phyloP scores from a whole-genome alignment of 805 yeast genomes.

The Spathaspora girioi region DNA sequence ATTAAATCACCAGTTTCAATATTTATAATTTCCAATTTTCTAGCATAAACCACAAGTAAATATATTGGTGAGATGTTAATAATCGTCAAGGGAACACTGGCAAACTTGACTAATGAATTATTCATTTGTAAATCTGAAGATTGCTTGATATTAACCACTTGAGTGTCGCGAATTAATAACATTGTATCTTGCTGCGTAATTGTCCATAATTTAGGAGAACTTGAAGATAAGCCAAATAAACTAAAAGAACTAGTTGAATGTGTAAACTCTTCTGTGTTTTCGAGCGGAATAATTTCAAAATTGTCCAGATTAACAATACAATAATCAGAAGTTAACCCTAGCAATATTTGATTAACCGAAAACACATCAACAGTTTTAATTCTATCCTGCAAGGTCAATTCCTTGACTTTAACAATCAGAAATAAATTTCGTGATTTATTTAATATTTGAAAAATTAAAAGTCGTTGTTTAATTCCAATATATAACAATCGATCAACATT shows the following conservation, averaged over 20 bases:
- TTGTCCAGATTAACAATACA: constrained; percentile 11
- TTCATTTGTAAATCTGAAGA: constrained; percentile 7
- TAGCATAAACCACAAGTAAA: constrained; percentile 25
- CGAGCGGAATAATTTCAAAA: constrained; percentile 11
- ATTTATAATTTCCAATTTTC: constrained; percentile 33
- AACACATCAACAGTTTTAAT: constrained; percentile 17
- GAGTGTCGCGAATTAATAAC: constrained; percentile 32
- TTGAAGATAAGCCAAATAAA: constrained; percentile 34
- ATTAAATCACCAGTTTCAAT: constrained; percentile 30
- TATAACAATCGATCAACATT: constrained; percentile 22
- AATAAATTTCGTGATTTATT: constrained; percentile 29
- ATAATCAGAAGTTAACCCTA: constrained; percentile 25
- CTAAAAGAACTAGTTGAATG: constrained; percentile 27
- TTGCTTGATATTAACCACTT: constrained; percentile 15
- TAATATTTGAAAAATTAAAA: constrained; percentile 22
- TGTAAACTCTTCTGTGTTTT: constrained; percentile 9
- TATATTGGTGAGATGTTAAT: constrained; percentile 31
- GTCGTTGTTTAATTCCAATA: constrained; percentile 26
- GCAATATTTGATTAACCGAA: constrained; percentile 13
- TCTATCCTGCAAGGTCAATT: constrained; percentile 27
- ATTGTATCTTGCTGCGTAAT: constrained; percentile 13
- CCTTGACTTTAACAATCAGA: constrained; percentile 21
- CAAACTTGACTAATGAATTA: constrained; percentile 20
- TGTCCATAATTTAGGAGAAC: constrained; percentile 21
- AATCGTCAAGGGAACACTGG: constrained; percentile 21